Base-by-base conservation (phyloP, 176 grass and related monocot genomes). In the Phragmites australis region DNA sequence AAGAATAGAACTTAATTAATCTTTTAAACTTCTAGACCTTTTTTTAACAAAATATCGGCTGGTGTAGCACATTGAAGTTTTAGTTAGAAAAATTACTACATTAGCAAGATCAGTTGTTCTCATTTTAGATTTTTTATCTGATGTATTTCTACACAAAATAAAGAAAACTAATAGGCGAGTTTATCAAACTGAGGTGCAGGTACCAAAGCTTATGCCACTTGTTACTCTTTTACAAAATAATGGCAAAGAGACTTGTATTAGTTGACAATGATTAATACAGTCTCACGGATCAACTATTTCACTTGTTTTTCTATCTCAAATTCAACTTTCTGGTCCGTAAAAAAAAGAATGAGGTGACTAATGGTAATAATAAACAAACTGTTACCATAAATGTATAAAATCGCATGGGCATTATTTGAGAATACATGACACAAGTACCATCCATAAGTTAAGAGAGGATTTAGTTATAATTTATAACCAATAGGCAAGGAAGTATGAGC, bases 201-300 rank as follows among this genome's bases (percentile, higher is more conserved):
- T 59, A 59, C 56, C 16, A 18, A 4, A 61, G 5, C 27, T 15
- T 31, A 61, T 61, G 31, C 27, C 58, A 75, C 31, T 41, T 13
- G 39, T 59, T 76, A 76, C 6, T 42, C n/a, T 60, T 76, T 60
- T 30, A 59, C 18, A 21, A 30, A 76, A 76, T 29, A 12, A 61
- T n/a, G 23, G 17, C 15, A 47, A 30, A 30, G 4, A 45, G 6
- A 23, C 6, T 7, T 6, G 10, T 23, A 16, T 22, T 16, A 47
- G 12, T 71, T 49, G 9, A 48, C 29, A 44, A 31, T 48, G 8
- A 32, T 77, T 31, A 30, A 56, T 47, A 62, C 6, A 6, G 18
- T 45, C 12, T 8, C 18, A 63, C n/a, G 6, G 43, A 11, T 23
- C 16, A 32, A 76, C 25, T 61, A 45, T 62, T 61, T 31, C 16